Percentiles rank a stretch among this genome's conserved stretches.
phyloP scores from a whole-genome alignment of 495 filamentous ascomycete species.

The Astrothelium subdiscretum region DNA sequence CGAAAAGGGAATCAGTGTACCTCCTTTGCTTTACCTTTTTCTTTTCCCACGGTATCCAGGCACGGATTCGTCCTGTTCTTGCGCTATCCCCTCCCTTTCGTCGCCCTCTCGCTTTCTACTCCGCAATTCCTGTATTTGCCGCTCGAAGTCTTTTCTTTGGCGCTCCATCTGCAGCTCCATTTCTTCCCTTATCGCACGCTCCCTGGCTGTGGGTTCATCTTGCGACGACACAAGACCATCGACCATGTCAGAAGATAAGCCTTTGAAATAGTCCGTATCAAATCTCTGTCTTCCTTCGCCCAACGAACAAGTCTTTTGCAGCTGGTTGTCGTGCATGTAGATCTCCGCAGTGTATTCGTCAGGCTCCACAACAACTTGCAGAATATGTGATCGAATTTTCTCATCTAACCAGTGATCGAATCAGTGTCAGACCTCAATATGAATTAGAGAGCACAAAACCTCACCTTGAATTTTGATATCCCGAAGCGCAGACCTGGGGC shows the following conservation, averaged over 20 bases:
- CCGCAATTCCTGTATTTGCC: not conserved
- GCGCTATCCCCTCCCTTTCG: not conserved
- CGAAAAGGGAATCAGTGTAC: too few relatives aligned
- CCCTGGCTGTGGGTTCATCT: not conserved
- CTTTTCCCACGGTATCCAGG: not conserved
- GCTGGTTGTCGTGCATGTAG: not conserved
- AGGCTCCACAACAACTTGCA: not conserved
- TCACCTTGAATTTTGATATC: constrained; percentile 3
- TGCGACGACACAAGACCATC: not conserved
- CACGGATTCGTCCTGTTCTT: not conserved
- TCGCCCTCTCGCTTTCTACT: not conserved
- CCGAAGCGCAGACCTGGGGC: constrained; percentile 4
- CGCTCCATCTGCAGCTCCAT: not conserved
- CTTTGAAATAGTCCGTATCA: not conserved
- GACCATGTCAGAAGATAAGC: not conserved
- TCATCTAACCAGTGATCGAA: not conserved
- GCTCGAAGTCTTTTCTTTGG: not conserved
- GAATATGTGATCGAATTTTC: not conserved
- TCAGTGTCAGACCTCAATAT: not conserved
- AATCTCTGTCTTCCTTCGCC: not conserved
- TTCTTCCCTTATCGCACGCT: not conserved
- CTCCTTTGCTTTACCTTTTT: not conserved
- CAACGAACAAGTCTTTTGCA: not conserved
- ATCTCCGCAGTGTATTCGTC: not conserved
- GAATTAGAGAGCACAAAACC: not conserved